Evolutionary conservation across 768 basidiomycete genomes (phyloP), one percentile per base, ranked within the genome.

Genomic region (Termitomyces titanicus): DNA sequence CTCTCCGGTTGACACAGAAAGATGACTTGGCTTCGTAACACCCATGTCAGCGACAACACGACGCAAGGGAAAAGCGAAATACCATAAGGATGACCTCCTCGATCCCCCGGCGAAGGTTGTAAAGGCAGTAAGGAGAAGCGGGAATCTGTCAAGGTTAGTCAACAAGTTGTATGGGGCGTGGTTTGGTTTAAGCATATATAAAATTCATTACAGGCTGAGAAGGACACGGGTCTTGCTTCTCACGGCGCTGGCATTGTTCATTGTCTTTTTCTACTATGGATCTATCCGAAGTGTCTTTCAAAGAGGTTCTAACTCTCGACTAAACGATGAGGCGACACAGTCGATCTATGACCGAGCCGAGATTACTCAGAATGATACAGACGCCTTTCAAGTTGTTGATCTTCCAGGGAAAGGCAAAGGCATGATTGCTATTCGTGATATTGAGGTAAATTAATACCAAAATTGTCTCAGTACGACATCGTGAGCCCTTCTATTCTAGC

Each of bases 351-450:
- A 37, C 15, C 35, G 35, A 18, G n/a, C 13, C 24, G 22, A 17
- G 29, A 20, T 22, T 5, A 27, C 17, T 42, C 24, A 33, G 5
- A 22, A 35, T 15, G 56, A 39, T 27, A 42, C 51, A 33, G 45
- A 53, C 44, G 50, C 65, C 6, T 79, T 74, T 61, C 43, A 58
- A 12, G 79, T 85, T 3, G 69, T 71, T 10, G 79, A 82, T 43
- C 63, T 85, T 10, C 76, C 78, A 11, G 83, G 80, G 5, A 82
- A 70, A 55, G 83, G 84, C 5, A 84, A 80, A 60, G 84, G 82
- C 3, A 66, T 77, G 25, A 55, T 85, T 37, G 84, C 84, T 3
- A 64, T 63, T 5, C 73, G 82, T 37, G 73, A 80, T 63, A 84
- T 85, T 22, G 64, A 74, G 66, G 82, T 79, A 53, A 27, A 67